Evolutionary conservation across 345 rosid genomes (phyloP), one percentile per base, ranked within the genome.

Genomic region (Alliaria petiolata): DNA sequence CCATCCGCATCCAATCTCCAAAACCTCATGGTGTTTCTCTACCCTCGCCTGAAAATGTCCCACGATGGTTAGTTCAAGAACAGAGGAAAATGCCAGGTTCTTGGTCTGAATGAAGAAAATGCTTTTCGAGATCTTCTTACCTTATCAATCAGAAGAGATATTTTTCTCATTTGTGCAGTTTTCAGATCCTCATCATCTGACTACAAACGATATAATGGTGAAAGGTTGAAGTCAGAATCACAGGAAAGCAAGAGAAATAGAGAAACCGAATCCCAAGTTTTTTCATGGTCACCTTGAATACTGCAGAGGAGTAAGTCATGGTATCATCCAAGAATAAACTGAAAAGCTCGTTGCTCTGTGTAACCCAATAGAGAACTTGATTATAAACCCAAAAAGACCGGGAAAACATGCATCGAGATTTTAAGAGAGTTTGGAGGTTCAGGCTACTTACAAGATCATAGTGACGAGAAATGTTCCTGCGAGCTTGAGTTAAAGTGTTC

Each of bases 1-100:
- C 98, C 98, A 93, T 19, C 98, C 98, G 19, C 85, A 86, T 28
- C 98, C 98, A 43, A 93, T 87, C 71, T 93, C 97, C 5, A 93
- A 87, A 77, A 93, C 79, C 74, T 86, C 88, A 56, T 91, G 89
- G 5, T 74, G 46, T 63, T 82, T 84, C 35, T 62, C 73, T 61
- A 93, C 77, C 75, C 87, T 81, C 8, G 91, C 89, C 96, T 87
- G 70, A 30, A 76, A 69, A 28, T 30, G 17, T 11, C 42, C 8
- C 7, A 0, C 6, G 10, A 3, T 50, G 9, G 56, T 69, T 6
- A 45, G 25, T 39, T 56, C 8, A 36, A 69, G 53, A 34, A 62
- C 12, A 69, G 31, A 46, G 15, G 8, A 44, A 54, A 8, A 22
- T 22, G n/a, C 25, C 3, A 1, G 25, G 25, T 22, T 3, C 47